A percentile compares a stretch with the other conserved stretches of the same genome.
Conservation (phyloP, 768 basidiomycete species). For the Podaxis mareebaensis region DNA sequence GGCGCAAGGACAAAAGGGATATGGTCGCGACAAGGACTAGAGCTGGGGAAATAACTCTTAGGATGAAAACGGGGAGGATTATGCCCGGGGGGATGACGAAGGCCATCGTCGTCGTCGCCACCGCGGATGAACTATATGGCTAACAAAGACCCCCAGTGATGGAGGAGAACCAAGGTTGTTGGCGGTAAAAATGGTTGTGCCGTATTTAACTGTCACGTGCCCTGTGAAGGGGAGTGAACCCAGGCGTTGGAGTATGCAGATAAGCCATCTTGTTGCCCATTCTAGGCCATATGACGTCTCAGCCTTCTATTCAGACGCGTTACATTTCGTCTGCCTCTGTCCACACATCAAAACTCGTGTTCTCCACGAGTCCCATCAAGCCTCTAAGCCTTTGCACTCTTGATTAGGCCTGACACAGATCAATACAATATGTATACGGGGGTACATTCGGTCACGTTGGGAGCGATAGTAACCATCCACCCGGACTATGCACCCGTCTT, state of each 20-base stretch:
- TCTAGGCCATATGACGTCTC: constrained; percentile 7
- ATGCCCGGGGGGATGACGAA: constrained; percentile 21
- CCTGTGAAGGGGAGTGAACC: not conserved
- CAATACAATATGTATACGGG: not conserved
- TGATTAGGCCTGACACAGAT: not conserved
- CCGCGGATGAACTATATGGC: not conserved
- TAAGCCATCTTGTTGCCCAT: constrained; percentile 1
- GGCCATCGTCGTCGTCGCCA: constrained; percentile 31
- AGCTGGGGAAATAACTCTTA: constrained; percentile 69
- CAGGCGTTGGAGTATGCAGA: not conserved
- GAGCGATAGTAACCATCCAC: too few species aligned
- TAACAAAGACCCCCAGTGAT: constrained; percentile 8
- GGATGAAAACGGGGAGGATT: constrained; percentile 44
- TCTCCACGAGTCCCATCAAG: not conserved
- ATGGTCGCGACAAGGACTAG: constrained; percentile 62
- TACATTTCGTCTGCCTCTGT: not conserved
- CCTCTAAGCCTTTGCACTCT: not conserved
- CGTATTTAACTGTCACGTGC: constrained; percentile 16
- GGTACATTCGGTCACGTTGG: too few species aligned
- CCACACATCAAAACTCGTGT: constrained; percentile 12
- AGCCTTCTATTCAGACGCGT: not conserved
- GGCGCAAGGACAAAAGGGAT: constrained; percentile 55
- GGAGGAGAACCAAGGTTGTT: constrained; percentile 15
- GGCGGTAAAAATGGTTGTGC: constrained; percentile 7
- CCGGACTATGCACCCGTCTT: too few species aligned